These are phyloP conservation scores for Hypoxylon fragiforme DNA, from an alignment of 495 filamentous ascomycete genomes.

Conservation along the genomic window DNA sequence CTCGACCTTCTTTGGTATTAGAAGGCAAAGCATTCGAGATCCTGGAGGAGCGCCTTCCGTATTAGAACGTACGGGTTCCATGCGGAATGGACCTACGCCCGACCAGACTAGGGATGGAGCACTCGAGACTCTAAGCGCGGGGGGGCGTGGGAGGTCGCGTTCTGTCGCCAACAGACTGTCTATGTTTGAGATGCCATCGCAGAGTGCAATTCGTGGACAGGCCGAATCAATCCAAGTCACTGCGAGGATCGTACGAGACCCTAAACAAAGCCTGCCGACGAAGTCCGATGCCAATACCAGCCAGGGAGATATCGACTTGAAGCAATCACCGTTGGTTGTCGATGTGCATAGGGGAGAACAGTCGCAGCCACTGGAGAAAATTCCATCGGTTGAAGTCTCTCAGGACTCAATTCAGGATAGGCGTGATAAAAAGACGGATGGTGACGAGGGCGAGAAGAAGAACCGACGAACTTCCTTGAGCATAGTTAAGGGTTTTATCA, in stretches of 20 bases:
- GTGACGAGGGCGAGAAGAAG: slow-evolving; percentile 34
- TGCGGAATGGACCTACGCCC: slow-evolving; percentile 42
- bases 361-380: slow-evolving; percentile 16
- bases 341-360: slow-evolving; percentile 61
- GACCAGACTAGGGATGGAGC: slow-evolving; percentile 49
- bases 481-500: slow-evolving; percentile 57
- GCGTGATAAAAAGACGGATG: slow-evolving; percentile 38
- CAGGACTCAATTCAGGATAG: slow-evolving; percentile 42
- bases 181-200: slow-evolving; percentile 47
- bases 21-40: slow-evolving; percentile 48
- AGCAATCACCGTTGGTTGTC: slow-evolving; percentile 72
- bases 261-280: slow-evolving; percentile 48
- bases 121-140: slow-evolving; percentile 37
- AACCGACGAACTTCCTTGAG: slow-evolving; percentile 53
- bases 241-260: slow-evolving; percentile 72
- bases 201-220: slow-evolving; percentile 45
- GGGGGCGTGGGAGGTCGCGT: slow-evolving; percentile 43
- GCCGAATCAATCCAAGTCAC: slow-evolving; percentile 79
- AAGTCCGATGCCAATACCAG: slow-evolving; percentile 46
- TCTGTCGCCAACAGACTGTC: slow-evolving; percentile 51
- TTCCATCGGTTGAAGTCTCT: slow-evolving; percentile 24
- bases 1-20: slow-evolving; percentile 57
- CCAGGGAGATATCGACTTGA: slow-evolving; percentile 59
- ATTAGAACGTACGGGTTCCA: slow-evolving; percentile 46
- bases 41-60: slow-evolving; percentile 52